phyloP scores from a whole-genome alignment of 768 basidiomycete genomes.

The Holtermanniella nyarrowii region DNA sequence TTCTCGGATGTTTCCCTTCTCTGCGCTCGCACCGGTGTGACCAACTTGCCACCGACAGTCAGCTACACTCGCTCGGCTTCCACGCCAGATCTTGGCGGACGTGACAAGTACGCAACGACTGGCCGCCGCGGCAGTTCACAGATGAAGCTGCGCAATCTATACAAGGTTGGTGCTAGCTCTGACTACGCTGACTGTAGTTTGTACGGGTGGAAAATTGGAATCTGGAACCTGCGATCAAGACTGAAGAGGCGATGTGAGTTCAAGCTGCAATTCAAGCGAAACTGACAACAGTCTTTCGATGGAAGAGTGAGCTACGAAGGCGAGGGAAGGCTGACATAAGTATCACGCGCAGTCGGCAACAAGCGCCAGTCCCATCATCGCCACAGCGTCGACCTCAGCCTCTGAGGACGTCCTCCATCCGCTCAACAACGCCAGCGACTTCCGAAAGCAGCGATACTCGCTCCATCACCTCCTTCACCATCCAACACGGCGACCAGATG shows the following conservation, averaged over 20 bases:
- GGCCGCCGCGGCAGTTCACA: conserved; percentile 69
- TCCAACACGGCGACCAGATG: conserved; percentile 27
- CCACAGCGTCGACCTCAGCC: conserved; percentile 54
- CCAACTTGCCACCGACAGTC: conserved; percentile 44
- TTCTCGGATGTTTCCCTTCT: conserved; percentile 93
- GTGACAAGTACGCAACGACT: conserved; percentile 72
- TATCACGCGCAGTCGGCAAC: conserved; percentile 45
- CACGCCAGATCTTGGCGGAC: conserved; percentile 71
- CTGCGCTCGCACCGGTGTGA: conserved; percentile 82
- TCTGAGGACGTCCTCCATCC: conserved; percentile 42
- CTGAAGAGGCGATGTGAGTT: conserved; percentile 12
- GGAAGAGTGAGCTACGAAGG: conserved; percentile 62
- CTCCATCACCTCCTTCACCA: conserved; percentile 36
- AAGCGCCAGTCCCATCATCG: conserved; percentile 60
- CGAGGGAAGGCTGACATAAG: conserved; percentile 35
- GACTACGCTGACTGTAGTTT: too few species aligned
- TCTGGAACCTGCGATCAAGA: conserved; percentile 5
- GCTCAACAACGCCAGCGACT: conserved; percentile 51
- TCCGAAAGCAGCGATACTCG: conserved; percentile 50
- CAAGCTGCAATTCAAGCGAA: neutral
- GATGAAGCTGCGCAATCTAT: conserved; percentile 50
- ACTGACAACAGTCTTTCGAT: conserved; percentile 59
- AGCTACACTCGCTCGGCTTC: conserved; percentile 43
- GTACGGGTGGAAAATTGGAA: conserved; percentile 55
- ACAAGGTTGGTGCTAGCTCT: neutral